Percentiles rank a stretch among this genome's conserved stretches.
Conservation (phyloP, 2,329 filamentous ascomycete genomes). For the Chrysoporthe cubensis region DNA sequence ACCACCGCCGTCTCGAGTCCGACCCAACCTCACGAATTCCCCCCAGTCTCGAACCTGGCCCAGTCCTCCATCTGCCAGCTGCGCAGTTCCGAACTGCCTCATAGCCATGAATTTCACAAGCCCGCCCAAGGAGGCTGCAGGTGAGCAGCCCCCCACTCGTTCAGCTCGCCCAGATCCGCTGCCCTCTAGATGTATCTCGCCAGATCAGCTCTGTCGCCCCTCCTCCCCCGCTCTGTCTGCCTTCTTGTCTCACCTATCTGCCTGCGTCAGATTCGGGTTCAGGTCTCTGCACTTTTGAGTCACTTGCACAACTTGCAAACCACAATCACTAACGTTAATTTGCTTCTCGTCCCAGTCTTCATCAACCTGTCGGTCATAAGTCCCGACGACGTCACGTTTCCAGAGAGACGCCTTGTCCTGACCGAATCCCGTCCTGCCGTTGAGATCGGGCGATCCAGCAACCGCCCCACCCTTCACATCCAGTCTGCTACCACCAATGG, state of each 20-base stretch:
- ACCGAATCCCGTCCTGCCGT: slow-evolving; percentile 37
- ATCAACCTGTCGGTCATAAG: slow-evolving; percentile 29
- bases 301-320: not conserved
- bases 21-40: not conserved
- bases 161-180: not conserved
- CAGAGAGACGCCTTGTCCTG: slow-evolving; percentile 36
- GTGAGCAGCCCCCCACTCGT: slow-evolving; percentile 1
- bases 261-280: not conserved
- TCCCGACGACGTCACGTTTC: slow-evolving; percentile 20
- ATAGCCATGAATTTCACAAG: not conserved
- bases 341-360: slow-evolving; percentile 32
- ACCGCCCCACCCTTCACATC: slow-evolving; percentile 38
- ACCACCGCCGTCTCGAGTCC: slow-evolving; percentile 4
- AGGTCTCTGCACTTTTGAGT: too few relatives aligned
- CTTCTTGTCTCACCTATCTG: not conserved
- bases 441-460: slow-evolving; percentile 51
- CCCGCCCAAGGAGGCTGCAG: not conserved
- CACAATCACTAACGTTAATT: not conserved
- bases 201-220: not conserved
- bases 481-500: slow-evolving; percentile 54
- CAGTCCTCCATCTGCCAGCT: not conserved
- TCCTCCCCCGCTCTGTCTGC: not conserved
- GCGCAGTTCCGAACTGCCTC: not conserved
- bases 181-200: not conserved
- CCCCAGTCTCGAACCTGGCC: not conserved